phyloP scores from a whole-genome alignment of 495 filamentous ascomycete species.

The Immersiella caudata region DNA sequence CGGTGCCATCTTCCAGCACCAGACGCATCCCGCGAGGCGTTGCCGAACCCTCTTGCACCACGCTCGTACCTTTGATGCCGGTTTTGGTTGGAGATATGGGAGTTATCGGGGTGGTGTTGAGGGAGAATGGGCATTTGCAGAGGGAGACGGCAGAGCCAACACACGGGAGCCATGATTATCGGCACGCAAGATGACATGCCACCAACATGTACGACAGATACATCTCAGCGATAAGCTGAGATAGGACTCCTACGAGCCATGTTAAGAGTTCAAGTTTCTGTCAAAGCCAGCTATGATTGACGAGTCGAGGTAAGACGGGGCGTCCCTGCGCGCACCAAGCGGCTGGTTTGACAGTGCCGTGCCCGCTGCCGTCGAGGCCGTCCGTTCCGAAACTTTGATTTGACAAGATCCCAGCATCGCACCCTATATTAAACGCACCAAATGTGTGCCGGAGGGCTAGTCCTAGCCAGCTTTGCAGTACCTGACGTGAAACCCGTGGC shows the following conservation, averaged over 20 bases:
- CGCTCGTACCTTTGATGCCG: neutral
- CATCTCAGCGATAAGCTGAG: too few relatives aligned
- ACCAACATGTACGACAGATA: too few relatives aligned
- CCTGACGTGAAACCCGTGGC: conserved; percentile 1
- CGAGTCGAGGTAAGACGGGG: neutral
- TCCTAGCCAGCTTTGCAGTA: neutral
- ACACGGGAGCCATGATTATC: too few relatives aligned
- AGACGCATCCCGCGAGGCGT: neutral
- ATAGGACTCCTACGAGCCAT: too few relatives aligned
- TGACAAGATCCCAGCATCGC: conserved; percentile 1
- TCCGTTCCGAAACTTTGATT: neutral
- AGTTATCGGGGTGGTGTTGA: neutral
- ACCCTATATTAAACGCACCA: conserved; percentile 8
- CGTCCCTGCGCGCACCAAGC: neutral
- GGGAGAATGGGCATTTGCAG: too few relatives aligned
- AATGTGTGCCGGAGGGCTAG: neutral
- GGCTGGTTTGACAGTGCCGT: neutral
- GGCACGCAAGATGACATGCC: too few relatives aligned
- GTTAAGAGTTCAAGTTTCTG: too few relatives aligned
- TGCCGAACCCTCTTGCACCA: neutral
- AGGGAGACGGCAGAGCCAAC: too few relatives aligned
- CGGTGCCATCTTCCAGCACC: neutral
- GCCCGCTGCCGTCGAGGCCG: neutral
- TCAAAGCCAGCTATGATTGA: neutral
- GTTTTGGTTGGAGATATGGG: neutral